phyloP scores from a whole-genome alignment of 2,329 filamentous ascomycete species.

The Orbilia brochopaga region DNA sequence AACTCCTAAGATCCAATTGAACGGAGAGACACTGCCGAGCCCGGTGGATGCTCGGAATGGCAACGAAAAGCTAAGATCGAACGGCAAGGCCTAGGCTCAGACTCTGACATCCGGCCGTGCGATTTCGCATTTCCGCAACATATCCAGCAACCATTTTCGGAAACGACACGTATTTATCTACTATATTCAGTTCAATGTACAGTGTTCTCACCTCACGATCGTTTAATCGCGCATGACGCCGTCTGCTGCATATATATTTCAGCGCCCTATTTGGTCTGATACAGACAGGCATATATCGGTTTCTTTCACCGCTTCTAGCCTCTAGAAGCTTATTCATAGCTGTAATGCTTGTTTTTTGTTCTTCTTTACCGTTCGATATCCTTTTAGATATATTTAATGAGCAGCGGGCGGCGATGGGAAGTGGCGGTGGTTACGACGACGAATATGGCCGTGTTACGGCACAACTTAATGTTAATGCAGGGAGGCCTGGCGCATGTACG shows the following conservation, averaged over 20 bases:
- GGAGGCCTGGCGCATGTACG: neutral
- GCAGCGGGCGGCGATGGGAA: neutral
- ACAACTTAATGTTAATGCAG: slow-evolving; percentile 8
- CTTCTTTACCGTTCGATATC: neutral
- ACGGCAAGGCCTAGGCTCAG: slow-evolving; percentile 12
- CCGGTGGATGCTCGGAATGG: slow-evolving; percentile 32
- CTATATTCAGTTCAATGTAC: slow-evolving; percentile 34
- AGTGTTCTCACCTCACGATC: slow-evolving; percentile 38
- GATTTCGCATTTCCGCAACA: neutral
- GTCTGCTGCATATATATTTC: neutral
- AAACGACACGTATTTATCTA: neutral
- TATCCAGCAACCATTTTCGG: neutral
- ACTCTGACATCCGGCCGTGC: slow-evolving; percentile 2
- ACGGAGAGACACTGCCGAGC: slow-evolving; percentile 34
- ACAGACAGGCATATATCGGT: neutral
- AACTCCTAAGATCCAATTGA: slow-evolving; percentile 42
- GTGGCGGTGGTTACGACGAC: neutral
- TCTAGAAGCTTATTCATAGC: neutral
- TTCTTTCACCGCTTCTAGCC: neutral
- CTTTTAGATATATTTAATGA: slow-evolving; percentile 4
- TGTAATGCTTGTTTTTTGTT: neutral
- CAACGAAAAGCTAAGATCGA: slow-evolving; percentile 16
- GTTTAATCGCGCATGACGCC: slow-evolving; percentile 24
- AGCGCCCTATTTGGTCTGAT: neutral
- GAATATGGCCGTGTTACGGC: neutral